phyloP scores from a whole-genome alignment of 805 yeast genomes.

The Lipomyces yamanashiensis region DNA sequence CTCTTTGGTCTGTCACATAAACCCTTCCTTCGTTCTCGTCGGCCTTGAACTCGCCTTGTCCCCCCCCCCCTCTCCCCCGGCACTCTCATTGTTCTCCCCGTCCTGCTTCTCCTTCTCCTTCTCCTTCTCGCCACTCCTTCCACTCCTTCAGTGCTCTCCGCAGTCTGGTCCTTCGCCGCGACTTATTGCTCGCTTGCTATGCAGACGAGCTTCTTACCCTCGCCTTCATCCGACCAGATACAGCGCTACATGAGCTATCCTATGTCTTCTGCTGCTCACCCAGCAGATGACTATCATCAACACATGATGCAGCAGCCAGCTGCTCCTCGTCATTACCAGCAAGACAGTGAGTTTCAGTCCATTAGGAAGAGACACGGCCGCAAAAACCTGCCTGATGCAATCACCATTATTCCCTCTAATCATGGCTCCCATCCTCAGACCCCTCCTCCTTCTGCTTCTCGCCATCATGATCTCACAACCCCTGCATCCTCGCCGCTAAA shows the following conservation, averaged over 20 bases:
- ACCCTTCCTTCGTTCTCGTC: neutral
- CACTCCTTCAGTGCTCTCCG: constrained; percentile 8
- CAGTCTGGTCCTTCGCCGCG: constrained; percentile 5
- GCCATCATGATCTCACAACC: constrained; percentile 8
- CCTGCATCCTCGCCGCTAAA: constrained; percentile 7
- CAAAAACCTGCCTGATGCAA: constrained; percentile 2
- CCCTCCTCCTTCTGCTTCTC: constrained; percentile 21
- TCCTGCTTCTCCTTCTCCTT: constrained; percentile 5
- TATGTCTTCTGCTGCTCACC: neutral
- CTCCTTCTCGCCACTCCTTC: neutral
- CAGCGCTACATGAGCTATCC: neutral
- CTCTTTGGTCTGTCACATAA: too few relatives aligned
- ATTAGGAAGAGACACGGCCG: constrained; percentile 18
- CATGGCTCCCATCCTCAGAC: constrained; percentile 19
- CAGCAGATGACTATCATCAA: constrained; percentile 1
- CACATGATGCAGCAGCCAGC: neutral
- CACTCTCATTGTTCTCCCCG: neutral
- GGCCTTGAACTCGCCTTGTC: neutral
- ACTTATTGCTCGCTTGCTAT: neutral
- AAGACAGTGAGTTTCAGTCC: neutral
- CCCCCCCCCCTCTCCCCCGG: too few relatives aligned
- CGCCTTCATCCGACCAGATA: constrained; percentile 1
- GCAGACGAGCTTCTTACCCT: constrained; percentile 2
- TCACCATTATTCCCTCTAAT: constrained; percentile 24
- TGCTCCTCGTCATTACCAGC: neutral